Conservation (phyloP, 345 rosid species). For the Acer yangbiense region DNA sequence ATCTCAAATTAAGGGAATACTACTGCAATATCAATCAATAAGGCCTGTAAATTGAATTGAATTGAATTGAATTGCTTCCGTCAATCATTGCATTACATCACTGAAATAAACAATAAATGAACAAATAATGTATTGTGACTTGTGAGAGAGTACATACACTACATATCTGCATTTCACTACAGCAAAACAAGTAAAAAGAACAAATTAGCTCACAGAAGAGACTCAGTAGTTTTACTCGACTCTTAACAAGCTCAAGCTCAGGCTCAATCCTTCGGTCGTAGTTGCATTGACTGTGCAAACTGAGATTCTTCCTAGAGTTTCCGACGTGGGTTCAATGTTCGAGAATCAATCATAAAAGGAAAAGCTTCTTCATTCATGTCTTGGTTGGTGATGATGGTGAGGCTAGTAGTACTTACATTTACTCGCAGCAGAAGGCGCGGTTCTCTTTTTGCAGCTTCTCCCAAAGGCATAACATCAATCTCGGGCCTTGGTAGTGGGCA, state of each 20-base stretch:
- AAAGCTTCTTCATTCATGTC: background rate
- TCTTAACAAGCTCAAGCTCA: too few species aligned
- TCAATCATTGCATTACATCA: too few species aligned
- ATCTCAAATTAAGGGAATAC: too few species aligned
- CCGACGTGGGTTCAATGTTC: background rate
- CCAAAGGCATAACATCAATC: slow-evolving; percentile 83
- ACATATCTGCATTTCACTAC: background rate
- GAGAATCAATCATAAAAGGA: background rate
- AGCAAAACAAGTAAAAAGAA: background rate
- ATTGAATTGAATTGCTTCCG: too few species aligned
- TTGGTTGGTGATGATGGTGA: background rate
- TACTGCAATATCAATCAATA: too few species aligned
- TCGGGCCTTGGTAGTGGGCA: slow-evolving; percentile 89
- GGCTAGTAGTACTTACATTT: slow-evolving; percentile 2
- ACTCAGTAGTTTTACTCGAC: background rate
- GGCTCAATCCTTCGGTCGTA: too few species aligned
- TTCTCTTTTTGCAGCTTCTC: slow-evolving; percentile 79
- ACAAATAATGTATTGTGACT: background rate
- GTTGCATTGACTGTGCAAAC: background rate
- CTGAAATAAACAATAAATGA: background rate
- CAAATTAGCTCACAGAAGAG: background rate
- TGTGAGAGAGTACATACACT: background rate
- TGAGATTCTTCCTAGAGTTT: background rate
- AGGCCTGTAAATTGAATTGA: too few species aligned
- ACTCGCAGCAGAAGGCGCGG: slow-evolving; percentile 72